phyloP scores from a whole-genome alignment of 805 yeast genomes.

The Sugiyamaella marilandica region DNA sequence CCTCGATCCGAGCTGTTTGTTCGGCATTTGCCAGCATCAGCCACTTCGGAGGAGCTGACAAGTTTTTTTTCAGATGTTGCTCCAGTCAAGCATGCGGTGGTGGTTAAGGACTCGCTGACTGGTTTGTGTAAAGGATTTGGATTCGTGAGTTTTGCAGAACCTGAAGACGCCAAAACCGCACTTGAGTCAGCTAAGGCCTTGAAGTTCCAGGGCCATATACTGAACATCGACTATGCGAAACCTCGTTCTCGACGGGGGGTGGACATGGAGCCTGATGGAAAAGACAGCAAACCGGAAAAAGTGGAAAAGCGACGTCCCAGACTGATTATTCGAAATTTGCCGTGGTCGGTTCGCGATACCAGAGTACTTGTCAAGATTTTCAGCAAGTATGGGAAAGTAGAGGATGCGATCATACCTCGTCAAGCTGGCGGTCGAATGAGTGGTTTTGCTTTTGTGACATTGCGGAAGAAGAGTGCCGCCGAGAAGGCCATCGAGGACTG shows the following conservation, averaged over 20 bases:
- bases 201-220: constrained; percentile 59
- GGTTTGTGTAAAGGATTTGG: constrained; percentile 87
- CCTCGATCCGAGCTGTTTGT: constrained; percentile 55
- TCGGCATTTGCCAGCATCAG: constrained; percentile 74
- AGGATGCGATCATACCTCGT: constrained; percentile 84
- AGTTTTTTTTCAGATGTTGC: constrained; percentile 87
- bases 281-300: constrained; percentile 1
- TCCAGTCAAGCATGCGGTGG: constrained; percentile 92
- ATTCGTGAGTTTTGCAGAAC: constrained; percentile 80
- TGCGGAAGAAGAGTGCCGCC: constrained; percentile 76
- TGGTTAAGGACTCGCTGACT: constrained; percentile 72
- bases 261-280: constrained; percentile 18
- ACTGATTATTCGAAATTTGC: constrained; percentile 83
- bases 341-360: constrained; percentile 89
- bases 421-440: constrained; percentile 83
- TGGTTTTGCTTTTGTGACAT: constrained; percentile 92
- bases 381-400: constrained; percentile 75
- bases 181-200: constrained; percentile 58
- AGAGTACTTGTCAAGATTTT: constrained; percentile 66
- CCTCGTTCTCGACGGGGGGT: constrained; percentile 69
- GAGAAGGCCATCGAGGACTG: constrained; percentile 72
- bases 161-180: constrained; percentile 80
- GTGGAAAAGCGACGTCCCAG: constrained; percentile 81
- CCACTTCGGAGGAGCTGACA: constrained; percentile 74
- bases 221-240: constrained; percentile 83